Evolutionary conservation across 108 stramenopile genomes (phyloP).

Genomic region (Cylindrotheca fusiformis): DNA sequence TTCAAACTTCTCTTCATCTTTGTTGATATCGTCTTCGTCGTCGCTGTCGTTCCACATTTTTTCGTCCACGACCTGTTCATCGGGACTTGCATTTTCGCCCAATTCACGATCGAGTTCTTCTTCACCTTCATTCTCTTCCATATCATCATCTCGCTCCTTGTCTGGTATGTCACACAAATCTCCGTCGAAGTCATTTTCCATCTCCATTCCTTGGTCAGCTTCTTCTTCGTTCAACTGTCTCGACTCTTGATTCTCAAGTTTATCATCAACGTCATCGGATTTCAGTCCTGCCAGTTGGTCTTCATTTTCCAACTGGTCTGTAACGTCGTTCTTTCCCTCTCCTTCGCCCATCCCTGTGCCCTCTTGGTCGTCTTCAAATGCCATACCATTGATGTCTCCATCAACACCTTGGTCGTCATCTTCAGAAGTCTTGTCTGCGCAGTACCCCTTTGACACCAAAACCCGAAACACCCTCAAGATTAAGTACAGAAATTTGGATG

Average conservation of each 20-base stretch:
- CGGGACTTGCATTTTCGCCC: constrained; percentile 88
- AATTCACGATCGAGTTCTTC: constrained; percentile 98
- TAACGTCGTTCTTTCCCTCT: constrained; percentile 94
- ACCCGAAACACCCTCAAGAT: constrained; percentile 85
- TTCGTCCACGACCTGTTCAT: constrained; percentile 96
- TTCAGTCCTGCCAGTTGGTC: constrained; percentile 95
- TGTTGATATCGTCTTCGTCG: constrained; percentile 82
- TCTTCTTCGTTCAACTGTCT: constrained; percentile 91
- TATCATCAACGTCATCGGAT: constrained; percentile 61
- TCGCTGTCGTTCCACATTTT: constrained; percentile 96
- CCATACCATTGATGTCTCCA: constrained; percentile 70
- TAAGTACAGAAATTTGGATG: constrained; percentile 86
- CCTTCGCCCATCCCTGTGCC: constrained; percentile 99
- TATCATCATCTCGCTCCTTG: constrained; percentile 59
- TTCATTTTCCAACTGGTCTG: constrained; percentile 96
- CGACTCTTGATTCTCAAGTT: constrained; percentile 47
- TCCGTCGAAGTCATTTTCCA: constrained; percentile 97
- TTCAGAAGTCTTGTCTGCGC: constrained; percentile 77
- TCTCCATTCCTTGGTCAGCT: constrained; percentile 97
- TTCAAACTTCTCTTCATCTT: constrained; percentile 93
- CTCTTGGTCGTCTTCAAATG: constrained; percentile 94
- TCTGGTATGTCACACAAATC: constrained; percentile 93
- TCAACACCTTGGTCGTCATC: constrained; percentile 74
- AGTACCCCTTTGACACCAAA: constrained; percentile 91
- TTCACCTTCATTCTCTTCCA: constrained; percentile 88